These are phyloP conservation scores for Candida stauntonica DNA, from an alignment of 805 yeast species.

Conservation along the genomic window DNA sequence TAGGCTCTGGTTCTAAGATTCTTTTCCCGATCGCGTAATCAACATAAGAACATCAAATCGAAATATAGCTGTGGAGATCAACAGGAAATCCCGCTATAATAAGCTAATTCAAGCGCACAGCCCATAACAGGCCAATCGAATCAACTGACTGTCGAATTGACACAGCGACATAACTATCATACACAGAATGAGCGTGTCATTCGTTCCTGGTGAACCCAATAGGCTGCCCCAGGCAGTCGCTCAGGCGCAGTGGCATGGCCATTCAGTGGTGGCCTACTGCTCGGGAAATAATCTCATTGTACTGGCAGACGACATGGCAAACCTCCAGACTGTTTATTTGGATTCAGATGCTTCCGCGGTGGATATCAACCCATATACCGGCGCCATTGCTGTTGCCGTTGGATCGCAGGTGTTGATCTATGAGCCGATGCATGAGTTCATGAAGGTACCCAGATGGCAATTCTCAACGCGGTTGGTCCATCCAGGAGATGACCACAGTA, in stretches of 20 bases:
- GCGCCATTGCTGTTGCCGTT: slow-evolving; percentile 54
- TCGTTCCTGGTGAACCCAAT: slow-evolving; percentile 86
- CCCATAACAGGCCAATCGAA: not conserved
- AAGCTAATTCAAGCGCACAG: no score
- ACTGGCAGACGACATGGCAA: slow-evolving; percentile 43
- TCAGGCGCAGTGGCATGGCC: slow-evolving; percentile 61
- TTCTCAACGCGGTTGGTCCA: slow-evolving; percentile 28
- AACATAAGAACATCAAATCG: not conserved
- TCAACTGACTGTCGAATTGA: not conserved
- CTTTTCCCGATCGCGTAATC: slow-evolving; percentile 1
- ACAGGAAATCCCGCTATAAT: no score
- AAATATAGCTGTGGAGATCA: no score
- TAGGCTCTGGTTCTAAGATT: no score
- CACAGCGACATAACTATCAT: no score
- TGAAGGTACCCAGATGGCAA: slow-evolving; percentile 43
- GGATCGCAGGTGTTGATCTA: slow-evolving; percentile 42
- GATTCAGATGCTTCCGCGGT: slow-evolving; percentile 63
- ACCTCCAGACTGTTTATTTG: slow-evolving; percentile 75
- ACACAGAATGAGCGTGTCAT: slow-evolving; percentile 56
- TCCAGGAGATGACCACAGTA: slow-evolving; percentile 28
- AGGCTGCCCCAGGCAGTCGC: slow-evolving; percentile 48
- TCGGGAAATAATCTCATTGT: slow-evolving; percentile 86
- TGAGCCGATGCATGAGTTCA: slow-evolving; percentile 50
- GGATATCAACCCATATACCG: slow-evolving; percentile 57
- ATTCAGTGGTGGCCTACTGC: slow-evolving; percentile 61